Evolutionary conservation across 768 basidiomycete species (phyloP), one percentile per base, ranked within the genome.

Genomic region (Suillus clintonianus): DNA sequence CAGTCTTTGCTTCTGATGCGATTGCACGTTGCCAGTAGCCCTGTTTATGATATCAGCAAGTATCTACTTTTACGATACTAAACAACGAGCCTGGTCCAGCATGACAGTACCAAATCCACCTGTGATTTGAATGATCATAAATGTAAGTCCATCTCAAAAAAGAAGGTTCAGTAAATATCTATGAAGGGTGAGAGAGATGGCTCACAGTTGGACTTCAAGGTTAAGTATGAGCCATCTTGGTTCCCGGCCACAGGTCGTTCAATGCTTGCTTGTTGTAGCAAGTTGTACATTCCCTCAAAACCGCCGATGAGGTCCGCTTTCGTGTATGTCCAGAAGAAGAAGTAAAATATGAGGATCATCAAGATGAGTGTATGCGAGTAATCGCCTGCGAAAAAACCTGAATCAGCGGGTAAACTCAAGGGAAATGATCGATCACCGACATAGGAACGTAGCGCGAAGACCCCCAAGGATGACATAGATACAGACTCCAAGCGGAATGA

Each of bases 401-500:
- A 67, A 57, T 62, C 42, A 54, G 60, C 48, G 10, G 34, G 50
- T 19, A 22, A 5, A n/a, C 9, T 15, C n/a, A 17, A 4, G 27
- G 3, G 30, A 48, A 1, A 59, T 17, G 15, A 37, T n/a, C 14
- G 22, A 45, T 34, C 22, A 69, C 66, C 70, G 64, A 66, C 72
- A 71, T 55, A 76, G 50, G 65, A 78, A 77, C 6, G 78, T 78
- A 30, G 74, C 72, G 22, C 74, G 69, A 17, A 79, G 70, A 13
- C 76, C 78, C 45, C 75, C 74, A 22, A 75, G 64, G 47, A 76
- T 70, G 34, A 78, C 78, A 64, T 82, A 81, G 32, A 77, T 70
- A 27, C 73, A 74, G 27, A 81, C 79, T 10, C 77, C 78, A 8
- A 81, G 64, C 1, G 81, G 80, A n/a, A 81, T 74, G 14, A 82